Evolutionary conservation across 1,284 basidiomycete species (phyloP).

Genomic region (Sporisorium iseilematis-ciliati): DNA sequence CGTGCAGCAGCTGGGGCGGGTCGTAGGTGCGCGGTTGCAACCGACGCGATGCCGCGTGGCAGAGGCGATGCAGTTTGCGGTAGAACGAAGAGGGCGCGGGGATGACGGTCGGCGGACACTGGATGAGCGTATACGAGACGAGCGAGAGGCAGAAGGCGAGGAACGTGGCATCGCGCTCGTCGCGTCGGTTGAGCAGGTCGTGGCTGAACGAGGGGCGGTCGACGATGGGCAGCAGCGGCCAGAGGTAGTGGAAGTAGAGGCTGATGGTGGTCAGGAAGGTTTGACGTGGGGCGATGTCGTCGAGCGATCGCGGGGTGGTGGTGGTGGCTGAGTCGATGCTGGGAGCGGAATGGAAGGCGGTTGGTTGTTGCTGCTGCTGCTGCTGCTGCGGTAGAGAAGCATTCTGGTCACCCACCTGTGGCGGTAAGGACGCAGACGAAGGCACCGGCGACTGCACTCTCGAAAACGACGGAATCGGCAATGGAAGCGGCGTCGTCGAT

Average conservation of each 20-base stretch:
- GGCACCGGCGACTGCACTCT: conserved; percentile 35
- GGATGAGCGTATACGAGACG: conserved; percentile 56
- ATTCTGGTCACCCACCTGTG: conserved; percentile 9
- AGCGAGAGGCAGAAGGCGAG: conserved; percentile 56
- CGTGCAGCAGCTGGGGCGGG: conserved; percentile 50
- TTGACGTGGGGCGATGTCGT: conserved; percentile 56
- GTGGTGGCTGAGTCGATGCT: neutral
- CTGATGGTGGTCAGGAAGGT: conserved; percentile 52
- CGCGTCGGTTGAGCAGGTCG: conserved; percentile 51
- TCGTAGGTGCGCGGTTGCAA: conserved; percentile 55
- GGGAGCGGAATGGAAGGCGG: neutral
- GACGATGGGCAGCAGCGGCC: conserved; percentile 54
- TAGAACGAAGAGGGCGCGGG: conserved; percentile 52
- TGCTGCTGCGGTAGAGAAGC: neutral
- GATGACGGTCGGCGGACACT: conserved; percentile 50
- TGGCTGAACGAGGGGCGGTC: conserved; percentile 51
- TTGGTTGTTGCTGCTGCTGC: neutral
- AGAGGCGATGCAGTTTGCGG: conserved; percentile 54
- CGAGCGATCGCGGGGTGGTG: conserved; percentile 45
- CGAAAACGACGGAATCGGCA: conserved; percentile 43
- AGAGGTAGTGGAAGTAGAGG: conserved; percentile 58
- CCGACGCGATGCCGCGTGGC: conserved; percentile 49
- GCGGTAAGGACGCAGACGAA: conserved; percentile 6
- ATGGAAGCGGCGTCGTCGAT: conserved; percentile 20
- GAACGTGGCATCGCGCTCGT: conserved; percentile 51